Evolutionary conservation across 441 rosid genomes (phyloP), one percentile per base, ranked within the genome.

Genomic region (Populus hybrid): DNA sequence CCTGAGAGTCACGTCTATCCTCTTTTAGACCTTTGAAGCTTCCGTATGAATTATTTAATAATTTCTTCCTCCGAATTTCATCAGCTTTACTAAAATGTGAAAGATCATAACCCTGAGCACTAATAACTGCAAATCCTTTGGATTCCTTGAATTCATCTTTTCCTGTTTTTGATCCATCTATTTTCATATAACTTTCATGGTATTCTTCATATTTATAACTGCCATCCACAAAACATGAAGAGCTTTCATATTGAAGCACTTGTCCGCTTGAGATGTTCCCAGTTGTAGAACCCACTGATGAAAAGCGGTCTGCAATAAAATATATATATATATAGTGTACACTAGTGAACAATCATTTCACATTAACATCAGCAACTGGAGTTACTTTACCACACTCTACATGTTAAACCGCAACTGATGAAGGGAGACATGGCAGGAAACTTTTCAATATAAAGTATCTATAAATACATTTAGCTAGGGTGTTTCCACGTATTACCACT

Each of bases 221-320:
- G 70, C 87, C 88, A 75, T 92, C 96, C 67, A 87, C 73, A 65
- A 88, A 78, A 75, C 90, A 75, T 4, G 96, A 88, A 63, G 96
- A 94, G 79, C 91, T 84, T 85, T 89, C 94, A 63, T 89, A 91
- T 66, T 93, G 97, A 81, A 93, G 86, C 82, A 94, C 84, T 84
- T 92, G 94, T 75, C 94, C 90, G 35, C 85, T 70, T 67, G 92
- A 72, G 14, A 89, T 79, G 73, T 87, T 89, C 71, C 92, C 85
- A 16, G 84, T 69, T 0, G 88, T 71, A 77, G 86, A 80, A 30
- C 89, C 80, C 46, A 77, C 80, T 10, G 87, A 74, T 64, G 91
- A 88, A 74, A 87, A 84, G 50, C 90, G 84, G 80, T 94, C 98
- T 89, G 87, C 70, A 73, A 57, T 10, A 42, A 42, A 11, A 42